Conservation (phyloP, 768 basidiomycete species). For the Calocybe indica region DNA sequence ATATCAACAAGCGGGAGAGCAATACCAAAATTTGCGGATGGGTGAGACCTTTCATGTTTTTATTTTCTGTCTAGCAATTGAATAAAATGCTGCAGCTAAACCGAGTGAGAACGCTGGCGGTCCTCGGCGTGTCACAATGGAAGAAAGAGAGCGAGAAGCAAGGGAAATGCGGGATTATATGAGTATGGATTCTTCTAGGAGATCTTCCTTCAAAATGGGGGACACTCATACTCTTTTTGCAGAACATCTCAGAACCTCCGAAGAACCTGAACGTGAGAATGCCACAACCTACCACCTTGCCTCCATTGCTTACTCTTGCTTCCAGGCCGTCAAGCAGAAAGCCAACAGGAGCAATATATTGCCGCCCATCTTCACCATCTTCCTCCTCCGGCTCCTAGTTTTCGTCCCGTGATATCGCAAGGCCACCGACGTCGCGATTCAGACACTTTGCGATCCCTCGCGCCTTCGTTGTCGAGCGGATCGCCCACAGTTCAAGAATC, state of each 20-base stretch:
- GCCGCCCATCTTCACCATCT: conserved; percentile 22
- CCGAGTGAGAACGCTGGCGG: conserved; percentile 20
- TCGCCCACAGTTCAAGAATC: conserved; percentile 43
- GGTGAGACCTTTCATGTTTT: conserved; percentile 18
- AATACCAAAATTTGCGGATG: conserved; percentile 26
- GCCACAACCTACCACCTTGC: conserved; percentile 13
- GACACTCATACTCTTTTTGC: background rate
- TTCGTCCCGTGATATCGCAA: conserved; percentile 21
- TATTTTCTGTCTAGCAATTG: no score
- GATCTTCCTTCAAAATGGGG: background rate
- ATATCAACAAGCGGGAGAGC: conserved; percentile 31
- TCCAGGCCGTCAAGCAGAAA: conserved; percentile 9
- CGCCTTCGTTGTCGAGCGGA: conserved; percentile 25
- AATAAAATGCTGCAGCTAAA: no score
- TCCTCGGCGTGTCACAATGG: conserved; percentile 28
- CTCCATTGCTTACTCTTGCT: background rate
- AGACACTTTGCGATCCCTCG: conserved; percentile 56
- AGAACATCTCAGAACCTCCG: conserved; percentile 32
- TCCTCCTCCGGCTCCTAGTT: conserved; percentile 33
- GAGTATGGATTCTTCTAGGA: conserved; percentile 21
- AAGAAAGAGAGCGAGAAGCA: conserved; percentile 33
- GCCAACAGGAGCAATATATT: conserved; percentile 11
- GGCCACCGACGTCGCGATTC: conserved; percentile 68
- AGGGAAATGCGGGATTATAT: conserved; percentile 42
- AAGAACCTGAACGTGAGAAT: conserved; percentile 37